Base-by-base conservation (phyloP, 2,329 filamentous ascomycete genomes). In the Botrytis medusae region DNA sequence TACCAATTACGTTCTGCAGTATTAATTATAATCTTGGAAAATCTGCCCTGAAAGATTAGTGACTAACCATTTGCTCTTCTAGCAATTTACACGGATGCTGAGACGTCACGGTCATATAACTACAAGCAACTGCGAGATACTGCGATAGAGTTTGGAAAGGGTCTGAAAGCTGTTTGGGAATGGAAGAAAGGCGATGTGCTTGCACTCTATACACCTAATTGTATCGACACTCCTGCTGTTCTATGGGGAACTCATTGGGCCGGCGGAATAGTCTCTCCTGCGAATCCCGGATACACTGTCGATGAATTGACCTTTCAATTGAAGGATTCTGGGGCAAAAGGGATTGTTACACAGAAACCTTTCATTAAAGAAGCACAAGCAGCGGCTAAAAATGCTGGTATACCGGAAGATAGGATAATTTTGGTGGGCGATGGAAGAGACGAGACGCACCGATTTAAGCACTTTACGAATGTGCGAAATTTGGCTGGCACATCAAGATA, bases 121-220 rank as follows among this genome's bases (percentile, higher is more conserved):
- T 95, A 89, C 81, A 85, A 86, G 46, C 86, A 93, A 75, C 83
- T 93, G 73, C 91, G 88, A 78, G 85, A 85, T 74, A 85, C 88
- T 25, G 91, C 93, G 1, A 83, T 90, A 57, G 87, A 90, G n/a
- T 97, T 98, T 77, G 95, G 93, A 69, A 90, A 91, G 76, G 95
- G 93, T 0, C 86, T 98, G 32, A 91, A 90, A 79, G 88, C 91
- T 40, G 82, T 86, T 34, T 95, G 91, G 87, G 87, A 90, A 68
- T 97, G 94, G 92, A 86, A 90, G 77, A 94, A 92, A 80, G 92
- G 93, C 79, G 93, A 98, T 81, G 93, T 96, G 1, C 86, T 98
- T 34, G 92, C 88, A 18, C 86, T 97, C 71, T 97, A 92, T 85
- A 91, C 93, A 5, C 93, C 94, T 42, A 98, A 98, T 81, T 90